These are phyloP conservation scores for Daldinia decipiens DNA, from an alignment of 495 filamentous ascomycete species.

Conservation along the genomic window DNA sequence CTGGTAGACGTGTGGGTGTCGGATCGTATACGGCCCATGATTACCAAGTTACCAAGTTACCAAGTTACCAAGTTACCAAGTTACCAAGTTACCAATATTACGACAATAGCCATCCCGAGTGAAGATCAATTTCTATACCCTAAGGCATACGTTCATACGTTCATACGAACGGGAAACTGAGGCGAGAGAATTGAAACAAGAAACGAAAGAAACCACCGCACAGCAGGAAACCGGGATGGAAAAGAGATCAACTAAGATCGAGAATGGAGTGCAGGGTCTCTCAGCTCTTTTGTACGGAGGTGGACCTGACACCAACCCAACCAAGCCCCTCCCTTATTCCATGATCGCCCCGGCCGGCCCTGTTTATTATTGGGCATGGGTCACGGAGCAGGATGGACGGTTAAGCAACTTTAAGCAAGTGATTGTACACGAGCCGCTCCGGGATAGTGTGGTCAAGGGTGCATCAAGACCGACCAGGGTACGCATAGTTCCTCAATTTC, in stretches of 20 bases:
- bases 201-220: conserved; percentile 43
- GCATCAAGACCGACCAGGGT: conserved; percentile 37
- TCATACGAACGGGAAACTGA: conserved; percentile 18
- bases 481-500: conserved; percentile 36
- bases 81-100: conserved; percentile 14
- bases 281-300: conserved; percentile 40
- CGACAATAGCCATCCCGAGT: conserved; percentile 31
- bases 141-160: conserved; percentile 20
- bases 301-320: conserved; percentile 18
- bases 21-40: conserved; percentile 40
- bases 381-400: conserved; percentile 25
- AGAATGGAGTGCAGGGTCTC: conserved; percentile 30
- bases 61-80: conserved; percentile 12
- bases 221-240: conserved; percentile 39
- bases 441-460: conserved; percentile 27
- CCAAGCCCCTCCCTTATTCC: conserved; percentile 19
- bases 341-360: conserved; percentile 35
- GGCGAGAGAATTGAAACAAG: conserved; percentile 32
- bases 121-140: conserved; percentile 31
- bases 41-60: conserved; percentile 21
- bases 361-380: conserved; percentile 32
- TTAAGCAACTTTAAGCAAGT: conserved; percentile 31
- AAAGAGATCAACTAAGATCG: conserved; percentile 38
- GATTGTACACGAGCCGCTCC: conserved; percentile 41
- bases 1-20: conserved; percentile 34